A percentile compares a stretch with the other conserved stretches of the same genome.
phyloP scores from a whole-genome alignment of 106 monocot species.

The Dioscorea zingiberensis region DNA sequence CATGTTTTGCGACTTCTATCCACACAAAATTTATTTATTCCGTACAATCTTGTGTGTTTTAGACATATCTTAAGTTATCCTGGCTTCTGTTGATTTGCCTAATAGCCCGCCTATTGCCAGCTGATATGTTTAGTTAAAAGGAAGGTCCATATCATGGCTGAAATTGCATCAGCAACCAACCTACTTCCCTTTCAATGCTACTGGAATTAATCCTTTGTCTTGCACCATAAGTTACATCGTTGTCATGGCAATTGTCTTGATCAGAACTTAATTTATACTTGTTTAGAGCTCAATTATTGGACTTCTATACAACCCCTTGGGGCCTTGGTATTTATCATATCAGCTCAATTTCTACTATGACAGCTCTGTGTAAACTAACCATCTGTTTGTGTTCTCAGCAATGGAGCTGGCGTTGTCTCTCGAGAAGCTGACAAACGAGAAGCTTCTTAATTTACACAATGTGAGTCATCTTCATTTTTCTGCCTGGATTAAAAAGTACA shows the following conservation, averaged over 20 bases:
- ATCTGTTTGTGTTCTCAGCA: too few relatives aligned
- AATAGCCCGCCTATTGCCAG: too few relatives aligned
- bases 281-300: not conserved
- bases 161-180: too few relatives aligned
- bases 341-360: constrained; percentile 17
- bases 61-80: too few relatives aligned
- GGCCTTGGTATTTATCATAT: constrained; percentile 10
- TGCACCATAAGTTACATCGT: not conserved
- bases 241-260: not conserved
- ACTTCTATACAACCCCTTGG: not conserved
- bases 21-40: too few relatives aligned
- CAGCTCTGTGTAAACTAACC: too few relatives aligned
- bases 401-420: constrained; percentile 86
- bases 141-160: not conserved
- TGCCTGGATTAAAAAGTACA: not conserved
- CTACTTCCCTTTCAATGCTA: not conserved
- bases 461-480: constrained; percentile 30
- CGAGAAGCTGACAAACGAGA: constrained; percentile 84
- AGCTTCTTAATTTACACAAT: constrained; percentile 68
- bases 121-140: too few relatives aligned
- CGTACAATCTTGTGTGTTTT: too few relatives aligned
- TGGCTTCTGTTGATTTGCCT: too few relatives aligned
- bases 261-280: not conserved
- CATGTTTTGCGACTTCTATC: too few relatives aligned
- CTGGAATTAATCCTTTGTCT: too few relatives aligned